These are phyloP conservation scores for Colletotrichum sojae DNA, from an alignment of 2,329 filamentous ascomycete species.

Conservation along the genomic window DNA sequence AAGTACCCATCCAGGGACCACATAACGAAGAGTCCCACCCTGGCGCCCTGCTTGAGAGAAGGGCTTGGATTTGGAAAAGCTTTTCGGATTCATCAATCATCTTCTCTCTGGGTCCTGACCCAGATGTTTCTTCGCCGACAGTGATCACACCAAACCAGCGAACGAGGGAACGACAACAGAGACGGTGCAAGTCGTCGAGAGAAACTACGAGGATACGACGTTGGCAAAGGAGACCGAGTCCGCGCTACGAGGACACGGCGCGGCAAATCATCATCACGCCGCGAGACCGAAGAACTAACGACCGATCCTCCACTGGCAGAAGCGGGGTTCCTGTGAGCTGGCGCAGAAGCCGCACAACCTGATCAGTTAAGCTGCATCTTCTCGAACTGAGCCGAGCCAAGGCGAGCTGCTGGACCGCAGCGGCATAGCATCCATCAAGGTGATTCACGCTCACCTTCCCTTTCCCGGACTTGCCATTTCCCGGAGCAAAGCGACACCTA, in stretches of 20 bases:
- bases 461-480: conserved; percentile 8
- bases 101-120: neutral
- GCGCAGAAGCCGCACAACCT: conserved; percentile 27
- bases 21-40: conserved; percentile 37
- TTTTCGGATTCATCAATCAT: conserved; percentile 21
- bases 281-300: conserved; percentile 10
- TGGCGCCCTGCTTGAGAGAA: neutral
- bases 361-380: conserved; percentile 26
- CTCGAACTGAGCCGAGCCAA: conserved; percentile 23
- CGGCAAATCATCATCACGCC: conserved; percentile 29
- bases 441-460: neutral
- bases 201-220: conserved; percentile 12
- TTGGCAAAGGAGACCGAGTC: conserved; percentile 11
- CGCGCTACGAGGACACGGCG: conserved; percentile 24
- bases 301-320: conserved; percentile 29
- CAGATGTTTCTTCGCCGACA: neutral
- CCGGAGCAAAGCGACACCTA: neutral
- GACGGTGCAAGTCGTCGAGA: conserved; percentile 1
- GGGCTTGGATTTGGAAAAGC: conserved; percentile 17
- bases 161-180: neutral
- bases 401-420: neutral
- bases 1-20: conserved; percentile 24
- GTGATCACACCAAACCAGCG: neutral
- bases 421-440: conserved; percentile 17
- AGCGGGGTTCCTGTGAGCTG: conserved; percentile 30